Percentiles rank a stretch among this genome's conserved stretches.
Evolutionary conservation across 139 green algal species (phyloP).

Genomic region (Dunaliella primolecta): DNA sequence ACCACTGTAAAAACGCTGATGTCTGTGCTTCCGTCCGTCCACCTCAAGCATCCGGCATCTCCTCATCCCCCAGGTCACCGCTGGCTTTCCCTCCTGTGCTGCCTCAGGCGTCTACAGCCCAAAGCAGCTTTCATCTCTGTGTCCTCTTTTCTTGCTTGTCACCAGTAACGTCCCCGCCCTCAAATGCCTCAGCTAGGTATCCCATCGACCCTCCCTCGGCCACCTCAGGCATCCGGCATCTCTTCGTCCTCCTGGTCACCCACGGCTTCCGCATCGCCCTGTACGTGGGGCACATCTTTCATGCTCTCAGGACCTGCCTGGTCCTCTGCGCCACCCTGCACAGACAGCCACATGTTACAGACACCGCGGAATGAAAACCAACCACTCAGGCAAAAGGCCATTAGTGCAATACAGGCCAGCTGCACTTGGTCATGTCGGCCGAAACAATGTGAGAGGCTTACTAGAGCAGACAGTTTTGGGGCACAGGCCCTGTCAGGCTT

Average conservation of each 20-base stretch:
- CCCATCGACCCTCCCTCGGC: too few species aligned
- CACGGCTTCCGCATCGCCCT: background rate
- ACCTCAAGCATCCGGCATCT: too few species aligned
- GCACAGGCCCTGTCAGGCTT: background rate
- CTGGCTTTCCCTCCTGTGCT: too few species aligned
- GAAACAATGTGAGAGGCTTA: background rate
- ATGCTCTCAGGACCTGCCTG: background rate
- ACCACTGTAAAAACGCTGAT: too few species aligned
- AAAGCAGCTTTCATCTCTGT: too few species aligned
- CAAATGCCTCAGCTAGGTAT: too few species aligned
- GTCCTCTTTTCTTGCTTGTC: too few species aligned
- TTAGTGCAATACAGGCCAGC: background rate
- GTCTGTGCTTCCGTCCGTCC: too few species aligned
- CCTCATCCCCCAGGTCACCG: too few species aligned
- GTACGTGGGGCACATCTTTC: background rate
- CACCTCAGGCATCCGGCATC: background rate
- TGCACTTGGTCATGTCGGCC: background rate
- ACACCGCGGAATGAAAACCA: background rate
- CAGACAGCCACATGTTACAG: too few species aligned
- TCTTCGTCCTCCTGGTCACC: background rate
- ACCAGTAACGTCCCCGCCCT: too few species aligned
- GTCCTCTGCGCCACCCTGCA: background rate
- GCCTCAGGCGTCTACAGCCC: too few species aligned
- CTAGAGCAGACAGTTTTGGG: background rate
- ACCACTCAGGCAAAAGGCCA: background rate